Base-by-base conservation (phyloP, 2,329 filamentous ascomycete species). In the Fusarium acutatum region DNA sequence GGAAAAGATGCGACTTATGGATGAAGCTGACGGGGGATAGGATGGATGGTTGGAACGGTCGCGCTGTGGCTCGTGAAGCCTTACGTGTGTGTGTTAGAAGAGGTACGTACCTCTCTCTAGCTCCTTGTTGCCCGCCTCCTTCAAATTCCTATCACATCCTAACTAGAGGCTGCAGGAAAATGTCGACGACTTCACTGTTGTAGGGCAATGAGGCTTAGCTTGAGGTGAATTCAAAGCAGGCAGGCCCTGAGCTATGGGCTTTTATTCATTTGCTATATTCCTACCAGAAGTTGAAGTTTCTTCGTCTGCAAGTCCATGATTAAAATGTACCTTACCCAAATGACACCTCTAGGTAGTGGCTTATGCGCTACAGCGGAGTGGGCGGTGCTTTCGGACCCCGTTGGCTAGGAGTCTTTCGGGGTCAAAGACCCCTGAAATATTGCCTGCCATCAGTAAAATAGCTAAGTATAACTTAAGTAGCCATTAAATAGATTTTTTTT, bases 31-130 rank as follows among this genome's bases (percentile, higher is more conserved):
- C 66, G 67, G 52, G 52, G 66, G 67, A 69, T 70, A 69, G 58
- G 56, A 52, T 60, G 63, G 49, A 69, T 41, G 34, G 47, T 50
- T 52, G 32, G 32, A 34, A 46, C n/a, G 66, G 65, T 69, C 67
- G 67, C 67, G 67, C 59, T 65, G 67, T 69, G 67, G 65, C 66
- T 69, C 57, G 64, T 69, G 64, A 69, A 69, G 66, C 66, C 64
- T 69, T 69, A 69, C 67, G 67, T 69, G 67, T 69, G 67, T 69
- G 57, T 69, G 54, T 22, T 34, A 18, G 22, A 37, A 56, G 34
- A 24, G 30, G 66, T 69, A 69, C 67, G 65, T 69, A 69, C 65
- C 43, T 24, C 35, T 43, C 43, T 24, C 35, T 43, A 18, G 46
- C 24, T 44, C 49, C 28, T 30, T 14, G 20, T 22, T 30, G 12